Percentiles rank a stretch among this genome's conserved stretches.
Evolutionary conservation across 352 stramenopile species (phyloP).

Genomic region (Phytophthora litchii): DNA sequence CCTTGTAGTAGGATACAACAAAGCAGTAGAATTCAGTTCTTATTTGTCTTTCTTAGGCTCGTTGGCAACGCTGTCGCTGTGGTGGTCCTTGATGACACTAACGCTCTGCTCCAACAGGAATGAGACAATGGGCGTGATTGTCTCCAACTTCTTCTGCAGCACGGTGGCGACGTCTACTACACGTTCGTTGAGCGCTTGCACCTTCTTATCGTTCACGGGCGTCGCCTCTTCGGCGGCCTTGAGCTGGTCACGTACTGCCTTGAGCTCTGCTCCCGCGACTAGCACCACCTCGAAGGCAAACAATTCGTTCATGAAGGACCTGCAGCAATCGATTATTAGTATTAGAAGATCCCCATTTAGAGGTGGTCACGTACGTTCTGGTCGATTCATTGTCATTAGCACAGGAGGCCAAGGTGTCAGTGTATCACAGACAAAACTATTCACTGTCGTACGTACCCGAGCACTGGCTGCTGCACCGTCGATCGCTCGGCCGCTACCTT

Average conservation of each 20-base stretch:
- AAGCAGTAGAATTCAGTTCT: neutral
- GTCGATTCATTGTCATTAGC: neutral
- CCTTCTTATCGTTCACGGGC: constrained; percentile 48
- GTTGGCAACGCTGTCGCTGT: constrained; percentile 1
- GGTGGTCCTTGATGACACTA: constrained; percentile 43
- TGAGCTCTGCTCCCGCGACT: constrained; percentile 65
- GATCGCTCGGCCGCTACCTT: constrained; percentile 23
- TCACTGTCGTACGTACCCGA: constrained; percentile 42
- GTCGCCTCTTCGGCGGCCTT: constrained; percentile 43
- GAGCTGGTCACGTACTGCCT: constrained; percentile 62
- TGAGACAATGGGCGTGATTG: constrained; percentile 58
- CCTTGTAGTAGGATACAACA: neutral
- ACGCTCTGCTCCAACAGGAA: constrained; percentile 69
- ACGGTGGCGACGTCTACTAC: constrained; percentile 58
- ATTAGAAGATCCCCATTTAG: neutral
- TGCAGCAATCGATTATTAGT: constrained; percentile 18
- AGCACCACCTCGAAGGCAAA: constrained; percentile 73
- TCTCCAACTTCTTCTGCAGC: constrained; percentile 62
- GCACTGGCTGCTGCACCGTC: constrained; percentile 33
- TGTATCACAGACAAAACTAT: neutral
- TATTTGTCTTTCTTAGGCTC: constrained; percentile 64
- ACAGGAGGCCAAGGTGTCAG: constrained; percentile 6
- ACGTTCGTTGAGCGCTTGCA: constrained; percentile 57
- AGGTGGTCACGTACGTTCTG: constrained; percentile 53
- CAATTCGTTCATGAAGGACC: constrained; percentile 65